Evolutionary conservation across 441 rosid genomes (phyloP).

Genomic region (Croton setiger): DNA sequence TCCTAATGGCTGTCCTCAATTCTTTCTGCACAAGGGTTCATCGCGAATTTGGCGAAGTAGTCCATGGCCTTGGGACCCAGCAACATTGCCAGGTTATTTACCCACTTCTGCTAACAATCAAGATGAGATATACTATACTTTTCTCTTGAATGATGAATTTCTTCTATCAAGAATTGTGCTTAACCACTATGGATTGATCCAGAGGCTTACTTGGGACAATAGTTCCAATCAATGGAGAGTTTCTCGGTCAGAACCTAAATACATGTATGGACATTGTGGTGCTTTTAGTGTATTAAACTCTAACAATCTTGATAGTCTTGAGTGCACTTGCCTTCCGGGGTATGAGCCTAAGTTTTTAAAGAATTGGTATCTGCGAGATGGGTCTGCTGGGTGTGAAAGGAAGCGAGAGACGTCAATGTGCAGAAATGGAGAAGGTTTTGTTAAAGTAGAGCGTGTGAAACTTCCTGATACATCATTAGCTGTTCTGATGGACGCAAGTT

Average conservation of each 20-base stretch:
- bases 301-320: not conserved
- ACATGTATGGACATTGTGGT: conserved; percentile 26
- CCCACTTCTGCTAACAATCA: not conserved
- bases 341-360: not conserved
- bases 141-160: not conserved
- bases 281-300: not conserved
- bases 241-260: conserved; percentile 36
- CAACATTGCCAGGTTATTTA: not conserved
- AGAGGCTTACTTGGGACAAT: conserved; percentile 37
- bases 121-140: not conserved
- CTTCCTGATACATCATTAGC: not conserved
- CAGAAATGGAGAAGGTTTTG: conserved; percentile 25
- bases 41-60: not conserved
- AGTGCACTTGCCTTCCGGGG: not conserved
- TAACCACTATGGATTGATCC: not conserved
- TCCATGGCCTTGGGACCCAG: conserved; percentile 10
- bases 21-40: not conserved
- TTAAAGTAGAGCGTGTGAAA: conserved; percentile 13
- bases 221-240: conserved; percentile 33
- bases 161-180: not conserved
- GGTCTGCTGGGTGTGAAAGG: not conserved
- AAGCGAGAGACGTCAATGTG: conserved; percentile 14
- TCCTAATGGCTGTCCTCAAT: conserved; percentile 8
- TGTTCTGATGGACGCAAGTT: not conserved
- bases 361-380: not conserved